Evolutionary conservation across 2,329 filamentous ascomycete genomes (phyloP).

Genomic region (Fusarium sp.): DNA sequence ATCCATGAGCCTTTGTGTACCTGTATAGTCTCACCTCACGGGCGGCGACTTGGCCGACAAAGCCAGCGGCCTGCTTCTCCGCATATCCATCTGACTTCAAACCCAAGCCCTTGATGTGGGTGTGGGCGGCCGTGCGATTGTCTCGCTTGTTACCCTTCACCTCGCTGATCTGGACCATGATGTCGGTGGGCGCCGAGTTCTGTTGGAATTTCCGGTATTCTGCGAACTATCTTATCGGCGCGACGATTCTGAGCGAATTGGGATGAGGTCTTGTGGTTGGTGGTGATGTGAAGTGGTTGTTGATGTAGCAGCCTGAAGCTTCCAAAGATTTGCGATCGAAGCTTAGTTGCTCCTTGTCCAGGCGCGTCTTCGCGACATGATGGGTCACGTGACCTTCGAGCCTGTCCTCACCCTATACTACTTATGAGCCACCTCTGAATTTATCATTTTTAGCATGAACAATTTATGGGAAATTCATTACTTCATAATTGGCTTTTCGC

Average conservation of each 20-base stretch:
- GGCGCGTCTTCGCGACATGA: slow-evolving; percentile 41
- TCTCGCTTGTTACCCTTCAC: slow-evolving; percentile 94
- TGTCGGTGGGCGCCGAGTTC: slow-evolving; percentile 47
- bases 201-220: slow-evolving; percentile 15
- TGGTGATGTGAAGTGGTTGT: slow-evolving; percentile 25
- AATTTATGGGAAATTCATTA: neutral
- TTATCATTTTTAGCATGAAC: neutral
- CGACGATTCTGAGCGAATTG: slow-evolving; percentile 12
- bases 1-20: neutral
- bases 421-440: neutral
- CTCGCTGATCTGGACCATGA: slow-evolving; percentile 90
- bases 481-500: neutral
- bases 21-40: slow-evolving; percentile 73
- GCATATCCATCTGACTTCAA: slow-evolving; percentile 85
- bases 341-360: slow-evolving; percentile 40
- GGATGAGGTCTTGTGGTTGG: slow-evolving; percentile 10
- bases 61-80: slow-evolving; percentile 80
- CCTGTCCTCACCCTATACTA: slow-evolving; percentile 19
- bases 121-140: slow-evolving; percentile 94
- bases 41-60: slow-evolving; percentile 86
- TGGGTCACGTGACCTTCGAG: slow-evolving; percentile 40
- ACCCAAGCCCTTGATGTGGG: slow-evolving; percentile 95
- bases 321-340: slow-evolving; percentile 49
- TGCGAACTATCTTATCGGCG: slow-evolving; percentile 2
- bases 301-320: slow-evolving; percentile 35